Base-by-base conservation (phyloP, 2,329 filamentous ascomycete species). In the Fusarium xyrophilum region DNA sequence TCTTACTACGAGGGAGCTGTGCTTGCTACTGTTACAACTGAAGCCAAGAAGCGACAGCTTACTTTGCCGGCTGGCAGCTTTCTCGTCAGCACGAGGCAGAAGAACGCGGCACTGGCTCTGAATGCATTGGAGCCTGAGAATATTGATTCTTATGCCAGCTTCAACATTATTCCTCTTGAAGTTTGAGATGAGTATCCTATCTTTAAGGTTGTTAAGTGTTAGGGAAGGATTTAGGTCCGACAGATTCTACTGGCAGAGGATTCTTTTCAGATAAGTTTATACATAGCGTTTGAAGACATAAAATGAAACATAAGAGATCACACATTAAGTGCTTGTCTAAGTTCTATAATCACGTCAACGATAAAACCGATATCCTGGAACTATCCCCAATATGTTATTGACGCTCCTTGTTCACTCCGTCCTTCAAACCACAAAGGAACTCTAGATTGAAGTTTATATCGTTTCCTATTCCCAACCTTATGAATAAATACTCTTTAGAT, bases 81-180 rank as follows among this genome's bases (percentile, higher is more conserved):
- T 52, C 67, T 71, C 28, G 68, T 78, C 1, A 77, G 74, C 65
- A 77, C 76, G 5, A 70, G 72, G 23, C 76, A 78, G 53, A 76
- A 75, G 65, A 78, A 77, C 17, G 75, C 76, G 0, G 76, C 61
- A 1, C 53, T 76, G 2, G 75, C 76, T 0, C 68, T 78, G 13
- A 64, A 72, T 13, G 74, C 72, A 1, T 56, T 78, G 15, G 76
- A 78, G 69, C 76, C 76, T 1, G 76, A 78, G 67, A 74, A 74
- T 5, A 73, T 75, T 13, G 76, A 78, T 55, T 78, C 76, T 2
- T 78, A 76, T 33, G 76, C 71, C 3, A 74, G 73, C 6, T 74
- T 71, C 21, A 77, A 76, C 50, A 72, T 78, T 14, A 60, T 78
- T 2, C 75, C 76, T 5, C 57, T 76, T 3, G 59, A 60, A 8